phyloP scores from a whole-genome alignment of 208 protist genomes.

The Tritrichomonas musculus region DNA sequence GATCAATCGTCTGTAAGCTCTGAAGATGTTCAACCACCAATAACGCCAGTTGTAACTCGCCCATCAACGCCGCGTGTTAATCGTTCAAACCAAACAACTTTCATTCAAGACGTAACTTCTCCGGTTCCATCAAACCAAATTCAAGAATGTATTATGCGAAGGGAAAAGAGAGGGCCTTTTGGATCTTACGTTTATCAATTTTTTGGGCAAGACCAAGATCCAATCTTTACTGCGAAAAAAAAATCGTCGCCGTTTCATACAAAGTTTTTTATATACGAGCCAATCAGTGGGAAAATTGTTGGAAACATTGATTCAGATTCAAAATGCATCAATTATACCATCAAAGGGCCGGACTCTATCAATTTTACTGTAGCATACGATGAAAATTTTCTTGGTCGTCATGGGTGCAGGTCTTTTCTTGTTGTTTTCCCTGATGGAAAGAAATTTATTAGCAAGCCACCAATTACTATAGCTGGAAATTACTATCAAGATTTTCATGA shows the following conservation, averaged over 20 bases:
- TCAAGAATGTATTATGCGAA: background rate
- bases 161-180: background rate
- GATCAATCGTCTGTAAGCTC: too few relatives aligned
- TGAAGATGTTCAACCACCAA: too few relatives aligned
- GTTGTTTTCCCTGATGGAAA: background rate
- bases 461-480: background rate
- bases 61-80: background rate
- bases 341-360: background rate
- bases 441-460: background rate
- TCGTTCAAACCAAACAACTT: background rate
- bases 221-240: background rate
- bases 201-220: background rate
- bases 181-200: background rate
- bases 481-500: conserved; percentile 26
- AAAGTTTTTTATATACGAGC: background rate
- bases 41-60: too few relatives aligned
- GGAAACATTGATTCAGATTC: background rate
- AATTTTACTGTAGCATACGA: background rate
- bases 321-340: background rate
- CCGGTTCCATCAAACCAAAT: background rate
- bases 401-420: background rate
- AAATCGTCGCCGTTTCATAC: background rate
- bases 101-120: background rate
- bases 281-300: background rate
- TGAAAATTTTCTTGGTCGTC: background rate